Conservation (phyloP, 2,329 filamentous ascomycete genomes). For the Beauveria scarabaeidicola region DNA sequence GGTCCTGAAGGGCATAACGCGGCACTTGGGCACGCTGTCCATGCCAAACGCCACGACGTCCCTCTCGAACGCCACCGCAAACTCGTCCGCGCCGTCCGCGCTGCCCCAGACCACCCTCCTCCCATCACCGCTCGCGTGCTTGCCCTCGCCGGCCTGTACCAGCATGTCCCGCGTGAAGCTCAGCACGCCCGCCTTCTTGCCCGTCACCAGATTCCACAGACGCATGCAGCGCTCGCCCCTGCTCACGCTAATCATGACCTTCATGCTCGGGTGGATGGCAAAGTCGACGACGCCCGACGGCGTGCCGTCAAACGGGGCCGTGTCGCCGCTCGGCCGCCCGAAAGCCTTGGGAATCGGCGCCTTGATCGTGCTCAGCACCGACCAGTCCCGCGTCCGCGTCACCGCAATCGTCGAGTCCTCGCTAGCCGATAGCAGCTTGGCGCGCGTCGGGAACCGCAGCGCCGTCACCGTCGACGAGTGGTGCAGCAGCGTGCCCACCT, state of each 20-base stretch:
- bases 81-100: slow-evolving; percentile 66
- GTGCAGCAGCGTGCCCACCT: slow-evolving; percentile 79
- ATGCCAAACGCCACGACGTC: slow-evolving; percentile 80
- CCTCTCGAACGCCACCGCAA: slow-evolving; percentile 80
- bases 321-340: slow-evolving; percentile 82
- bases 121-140: slow-evolving; percentile 73
- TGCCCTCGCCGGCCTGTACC: slow-evolving; percentile 65
- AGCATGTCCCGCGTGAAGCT: slow-evolving; percentile 72
- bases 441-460: slow-evolving; percentile 73
- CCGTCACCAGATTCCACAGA: slow-evolving; percentile 93
- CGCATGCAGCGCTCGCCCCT: slow-evolving; percentile 87
- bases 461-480: slow-evolving; percentile 76
- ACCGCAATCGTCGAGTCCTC: slow-evolving; percentile 91
- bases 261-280: slow-evolving; percentile 91
- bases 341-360: slow-evolving; percentile 73
- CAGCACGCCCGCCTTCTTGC: slow-evolving; percentile 87
- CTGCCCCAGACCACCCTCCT: slow-evolving; percentile 72
- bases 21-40: slow-evolving; percentile 73
- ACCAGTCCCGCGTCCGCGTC: slow-evolving; percentile 82
- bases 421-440: slow-evolving; percentile 78
- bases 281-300: slow-evolving; percentile 92
- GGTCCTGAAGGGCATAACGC: slow-evolving; percentile 58
- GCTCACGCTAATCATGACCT: slow-evolving; percentile 88
- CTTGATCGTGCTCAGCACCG: slow-evolving; percentile 78
- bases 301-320: slow-evolving; percentile 68